Conservation (phyloP, 106 monocot genomes). For the Dioscorea alata region DNA sequence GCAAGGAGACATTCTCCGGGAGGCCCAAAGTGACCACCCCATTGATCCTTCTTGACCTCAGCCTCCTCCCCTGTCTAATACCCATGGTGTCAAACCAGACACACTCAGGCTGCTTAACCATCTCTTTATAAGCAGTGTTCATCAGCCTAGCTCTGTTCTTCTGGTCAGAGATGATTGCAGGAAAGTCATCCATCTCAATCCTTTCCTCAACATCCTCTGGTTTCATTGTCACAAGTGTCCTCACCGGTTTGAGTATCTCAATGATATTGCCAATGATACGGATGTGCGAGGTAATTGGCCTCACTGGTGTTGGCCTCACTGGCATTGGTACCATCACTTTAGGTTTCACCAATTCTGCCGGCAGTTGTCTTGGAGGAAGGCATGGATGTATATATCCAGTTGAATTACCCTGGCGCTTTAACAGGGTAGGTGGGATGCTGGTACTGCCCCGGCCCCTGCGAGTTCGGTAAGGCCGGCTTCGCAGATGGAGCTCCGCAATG, state of each 20-base stretch:
- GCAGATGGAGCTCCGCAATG: constrained; percentile 5
- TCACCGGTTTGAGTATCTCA: too few relatives aligned
- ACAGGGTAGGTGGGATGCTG: neutral
- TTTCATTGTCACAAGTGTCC: constrained; percentile 5
- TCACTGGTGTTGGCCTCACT: constrained; percentile 64
- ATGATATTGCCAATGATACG: constrained; percentile 16
- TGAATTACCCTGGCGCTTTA: neutral
- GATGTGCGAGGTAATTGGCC: constrained; percentile 75
- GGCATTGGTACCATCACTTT: constrained; percentile 52
- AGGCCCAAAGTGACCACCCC: constrained; percentile 18
- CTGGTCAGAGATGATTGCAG: constrained; percentile 67
- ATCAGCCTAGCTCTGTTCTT: constrained; percentile 61
- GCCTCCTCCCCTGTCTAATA: neutral
- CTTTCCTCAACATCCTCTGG: constrained; percentile 68
- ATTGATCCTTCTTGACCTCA: constrained; percentile 18
- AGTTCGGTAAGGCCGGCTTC: neutral
- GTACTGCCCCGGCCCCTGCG: constrained; percentile 7
- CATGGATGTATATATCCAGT: too few relatives aligned
- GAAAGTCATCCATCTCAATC: constrained; percentile 54
- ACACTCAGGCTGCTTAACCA: constrained; percentile 37
- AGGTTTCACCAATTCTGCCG: constrained; percentile 25
- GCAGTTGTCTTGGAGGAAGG: too few relatives aligned
- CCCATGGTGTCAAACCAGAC: constrained; percentile 31
- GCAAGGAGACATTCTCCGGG: neutral
- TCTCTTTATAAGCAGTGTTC: constrained; percentile 46